A percentile compares a stretch with the other conserved stretches of the same genome.
Conservation (phyloP, 257 asterid species). For the Misopates orontium region DNA sequence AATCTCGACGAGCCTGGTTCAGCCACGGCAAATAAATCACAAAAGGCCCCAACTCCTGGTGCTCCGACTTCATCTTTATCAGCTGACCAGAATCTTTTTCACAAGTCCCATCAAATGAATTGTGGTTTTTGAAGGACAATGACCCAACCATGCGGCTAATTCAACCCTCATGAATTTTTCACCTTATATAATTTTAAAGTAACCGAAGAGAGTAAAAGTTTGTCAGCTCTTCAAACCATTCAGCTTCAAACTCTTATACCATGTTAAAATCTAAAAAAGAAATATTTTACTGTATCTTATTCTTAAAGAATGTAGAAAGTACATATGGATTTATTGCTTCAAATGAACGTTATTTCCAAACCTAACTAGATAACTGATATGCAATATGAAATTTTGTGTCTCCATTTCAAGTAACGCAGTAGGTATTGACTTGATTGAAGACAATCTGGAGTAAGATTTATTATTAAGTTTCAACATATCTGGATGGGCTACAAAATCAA, state of each 20-base stretch:
- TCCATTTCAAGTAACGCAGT: no score
- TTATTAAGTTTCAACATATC: no score
- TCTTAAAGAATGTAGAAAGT: no score
- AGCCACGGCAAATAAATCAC: conserved; percentile 42
- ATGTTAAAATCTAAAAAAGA: no score
- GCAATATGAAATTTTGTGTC: no score
- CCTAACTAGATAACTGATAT: no score
- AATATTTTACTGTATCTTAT: no score
- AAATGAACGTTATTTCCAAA: no score
- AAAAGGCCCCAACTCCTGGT: conserved; percentile 58
- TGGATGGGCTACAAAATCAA: not conserved
- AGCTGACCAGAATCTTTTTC: conserved; percentile 55
- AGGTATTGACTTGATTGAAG: no score
- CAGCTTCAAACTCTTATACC: conserved; percentile 33
- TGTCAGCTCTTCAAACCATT: conserved; percentile 47
- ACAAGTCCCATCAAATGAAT: conserved; percentile 38
- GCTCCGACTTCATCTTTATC: not conserved
- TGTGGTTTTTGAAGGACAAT: conserved; percentile 37
- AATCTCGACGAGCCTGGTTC: conserved; percentile 36
- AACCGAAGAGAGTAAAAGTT: conserved; percentile 50
- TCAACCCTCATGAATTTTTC: conserved; percentile 30
- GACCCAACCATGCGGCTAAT: conserved; percentile 27
- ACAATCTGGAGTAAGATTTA: no score
- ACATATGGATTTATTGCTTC: no score
- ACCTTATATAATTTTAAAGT: conserved; percentile 27